phyloP scores from a whole-genome alignment of 73 alveolate genomes.

The Tetrahymena malaccensis region DNA sequence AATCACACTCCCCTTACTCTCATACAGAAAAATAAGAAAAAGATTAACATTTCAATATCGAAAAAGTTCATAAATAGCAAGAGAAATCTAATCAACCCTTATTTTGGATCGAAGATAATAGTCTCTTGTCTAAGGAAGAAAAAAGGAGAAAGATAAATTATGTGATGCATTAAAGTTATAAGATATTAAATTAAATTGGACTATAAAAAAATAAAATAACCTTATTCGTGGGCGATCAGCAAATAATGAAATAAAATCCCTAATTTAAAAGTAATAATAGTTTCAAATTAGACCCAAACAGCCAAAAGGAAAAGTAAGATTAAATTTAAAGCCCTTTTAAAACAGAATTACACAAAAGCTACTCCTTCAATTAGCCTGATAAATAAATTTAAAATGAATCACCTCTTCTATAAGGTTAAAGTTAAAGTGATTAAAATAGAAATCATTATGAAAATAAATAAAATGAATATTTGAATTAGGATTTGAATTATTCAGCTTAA shows the following conservation, averaged over 20 bases:
- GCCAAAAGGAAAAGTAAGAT: neutral
- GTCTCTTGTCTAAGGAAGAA: neutral
- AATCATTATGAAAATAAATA: neutral
- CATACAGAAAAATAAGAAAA: neutral
- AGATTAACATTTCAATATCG: neutral
- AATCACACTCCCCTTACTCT: neutral
- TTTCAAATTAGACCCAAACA: neutral
- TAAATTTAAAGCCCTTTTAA: neutral
- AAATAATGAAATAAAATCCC: neutral
- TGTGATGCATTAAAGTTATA: neutral
- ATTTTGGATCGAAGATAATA: neutral
- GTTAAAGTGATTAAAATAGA: no score
- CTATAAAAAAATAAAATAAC: neutral
- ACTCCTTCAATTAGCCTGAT: neutral
- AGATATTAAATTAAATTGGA: neutral
- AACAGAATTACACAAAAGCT: neutral
- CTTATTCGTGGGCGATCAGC: neutral
- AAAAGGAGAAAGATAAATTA: neutral
- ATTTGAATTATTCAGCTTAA: neutral
- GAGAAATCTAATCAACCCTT: neutral
- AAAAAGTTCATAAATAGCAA: neutral
- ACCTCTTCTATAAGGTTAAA: no score
- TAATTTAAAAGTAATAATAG: neutral
- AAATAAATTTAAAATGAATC: neutral
- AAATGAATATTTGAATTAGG: neutral